Base-by-base conservation (phyloP, 2,329 filamentous ascomycete genomes). In the Neonectria faginata region DNA sequence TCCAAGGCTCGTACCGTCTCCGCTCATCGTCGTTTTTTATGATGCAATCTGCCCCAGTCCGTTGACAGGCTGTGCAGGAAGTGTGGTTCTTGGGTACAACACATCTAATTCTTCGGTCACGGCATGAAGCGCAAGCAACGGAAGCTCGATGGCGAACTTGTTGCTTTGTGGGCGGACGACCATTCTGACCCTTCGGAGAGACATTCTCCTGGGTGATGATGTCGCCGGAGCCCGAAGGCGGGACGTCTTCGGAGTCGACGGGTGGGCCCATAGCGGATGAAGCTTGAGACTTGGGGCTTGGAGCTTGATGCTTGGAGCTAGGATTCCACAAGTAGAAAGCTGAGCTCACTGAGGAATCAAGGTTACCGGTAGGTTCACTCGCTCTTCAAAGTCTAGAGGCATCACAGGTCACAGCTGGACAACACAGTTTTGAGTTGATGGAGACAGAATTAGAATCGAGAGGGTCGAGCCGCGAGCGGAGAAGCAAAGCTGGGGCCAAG, bases 11-110 rank as follows among this genome's bases (percentile, higher is more conserved):
- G 44, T 71, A 86, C 85, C 84, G 79, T 74, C 85, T 76, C 45
- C 85, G 77, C 72, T 88, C 85, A 72, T 88, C 85, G 64, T 87
- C 85, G 67, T 87, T 85, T 69, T 84, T 86, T 70, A 88, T 88
- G 58, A 87, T 76, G 67, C 85, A 87, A 51, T 83, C 78, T 11
- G 82, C 79, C 16, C 83, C 84, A 2, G 82, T 80, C 59, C 83
- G 78, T 68, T 83, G 82, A 72, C 85, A 88, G 64, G 86, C 84
- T 20, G 80, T 82, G 73, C 85, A 88, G 63, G 81, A 80, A 10
- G 76, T 76, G 64, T 85, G 80, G 12, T 84, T 85, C 45, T 83
- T 79, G 47, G 83, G 84, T 10, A 88, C 84, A 2, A 87, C 85
- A 66, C 85, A 88, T 70, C 86, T 75, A 57, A 79, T 78, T 61